phyloP scores from a whole-genome alignment of 2,329 filamentous ascomycete species.

The Rosellinia necatrix region DNA sequence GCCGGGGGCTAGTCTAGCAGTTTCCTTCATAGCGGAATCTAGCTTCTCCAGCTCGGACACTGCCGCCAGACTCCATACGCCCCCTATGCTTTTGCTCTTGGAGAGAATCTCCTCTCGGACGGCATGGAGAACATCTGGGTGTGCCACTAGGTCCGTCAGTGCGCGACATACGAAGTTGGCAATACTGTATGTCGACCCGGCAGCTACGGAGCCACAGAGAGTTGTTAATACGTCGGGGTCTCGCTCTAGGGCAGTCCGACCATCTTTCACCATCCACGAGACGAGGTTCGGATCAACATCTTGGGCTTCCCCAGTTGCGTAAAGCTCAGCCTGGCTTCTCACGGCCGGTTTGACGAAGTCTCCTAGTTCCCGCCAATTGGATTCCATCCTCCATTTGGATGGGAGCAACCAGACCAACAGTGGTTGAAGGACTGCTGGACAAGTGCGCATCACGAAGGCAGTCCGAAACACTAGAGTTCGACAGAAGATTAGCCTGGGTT shows the following conservation, averaged over 20 bases:
- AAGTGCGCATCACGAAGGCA: conserved; percentile 6
- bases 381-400: conserved; percentile 11
- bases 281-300: neutral
- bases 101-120: conserved; percentile 14
- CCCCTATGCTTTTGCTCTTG: neutral
- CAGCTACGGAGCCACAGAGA: neutral
- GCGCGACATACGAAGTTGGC: neutral
- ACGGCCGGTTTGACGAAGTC: conserved; percentile 11
- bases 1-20: conserved; percentile 12
- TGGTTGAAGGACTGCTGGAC: conserved; percentile 11
- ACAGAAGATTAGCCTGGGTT: neutral
- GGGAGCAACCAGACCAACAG: conserved; percentile 21
- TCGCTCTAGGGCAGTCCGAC: neutral
- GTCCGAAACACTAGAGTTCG: conserved; percentile 3
- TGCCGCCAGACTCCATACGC: conserved; percentile 13
- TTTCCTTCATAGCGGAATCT: conserved; percentile 28
- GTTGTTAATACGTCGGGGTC: neutral
- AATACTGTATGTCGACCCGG: neutral
- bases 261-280: conserved; percentile 23
- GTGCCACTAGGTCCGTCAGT: conserved; percentile 9
- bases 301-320: neutral
- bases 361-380: conserved; percentile 6
- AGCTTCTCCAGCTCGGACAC: conserved; percentile 22
- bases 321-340: neutral
- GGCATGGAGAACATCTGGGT: conserved; percentile 7